Base-by-base conservation (phyloP, 2,329 filamentous ascomycete genomes). In the Penicillium sp. region DNA sequence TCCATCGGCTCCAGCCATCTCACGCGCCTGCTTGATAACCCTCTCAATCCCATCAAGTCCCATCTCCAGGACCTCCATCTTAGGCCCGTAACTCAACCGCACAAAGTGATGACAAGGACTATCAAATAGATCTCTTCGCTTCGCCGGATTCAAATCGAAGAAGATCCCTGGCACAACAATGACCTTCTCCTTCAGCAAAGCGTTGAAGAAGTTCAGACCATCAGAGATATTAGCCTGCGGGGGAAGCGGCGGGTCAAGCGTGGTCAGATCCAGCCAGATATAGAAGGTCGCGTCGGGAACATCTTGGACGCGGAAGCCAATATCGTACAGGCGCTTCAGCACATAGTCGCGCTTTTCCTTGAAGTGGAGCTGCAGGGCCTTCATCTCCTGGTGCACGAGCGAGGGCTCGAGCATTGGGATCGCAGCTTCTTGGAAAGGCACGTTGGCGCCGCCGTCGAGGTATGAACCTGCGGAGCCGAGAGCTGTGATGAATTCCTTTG, bases 121-220 rank as follows among this genome's bases (percentile, higher is more conserved):
- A 73, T 97, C 92, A 59, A 97, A 97, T 60, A 97, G 72, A 70
- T 97, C 92, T 67, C 92, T 80, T 57, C 92, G 81, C 69, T 89
- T 87, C 30, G 87, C 86, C 3, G 92, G 92, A 75, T 97, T 97
- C 57, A 97, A 74, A 65, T 97, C 92, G 69, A 97, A 97, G 80
- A 97, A 97, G 71, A 97, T 97, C 52, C 92, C 92, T 0, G 92
- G 92, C 4, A 97, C 92, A 14, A 96, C 90, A 65, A 96, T 96
- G 59, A 95, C 89, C 79, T 95, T 95, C 77, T 96, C 90, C 64
- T 88, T 83, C 37, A 97, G 76, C 66, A 93, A 93, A 27, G 90
- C 90, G 69, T 93, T 84, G 82, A 97, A 96, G 80, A 97, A 97
- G 76, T 95, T 95, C 64, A 97, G 77, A 8, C 92, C 92, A 68